phyloP scores from a whole-genome alignment of 1,139 yeast species.

The Sugiyamaella grinbergsii region DNA sequence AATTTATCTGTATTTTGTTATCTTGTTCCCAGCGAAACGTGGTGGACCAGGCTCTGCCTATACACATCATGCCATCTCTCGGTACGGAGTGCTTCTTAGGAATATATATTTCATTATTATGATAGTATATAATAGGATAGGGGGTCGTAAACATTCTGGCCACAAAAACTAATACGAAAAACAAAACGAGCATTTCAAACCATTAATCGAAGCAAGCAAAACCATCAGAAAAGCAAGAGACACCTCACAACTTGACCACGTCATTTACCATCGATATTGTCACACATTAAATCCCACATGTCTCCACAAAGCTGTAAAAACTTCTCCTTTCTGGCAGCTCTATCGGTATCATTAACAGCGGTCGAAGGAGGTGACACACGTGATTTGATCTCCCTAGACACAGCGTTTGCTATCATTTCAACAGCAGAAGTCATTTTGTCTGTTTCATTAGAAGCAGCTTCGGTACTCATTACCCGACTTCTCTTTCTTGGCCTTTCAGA shows the following conservation, averaged over 20 bases:
- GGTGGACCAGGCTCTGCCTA: slow-evolving; percentile 8
- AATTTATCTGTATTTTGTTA: slow-evolving; percentile 5
- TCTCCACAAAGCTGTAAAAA: slow-evolving; percentile 39
- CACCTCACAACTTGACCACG: neutral
- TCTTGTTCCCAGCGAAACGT: no score
- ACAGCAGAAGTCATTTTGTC: slow-evolving; percentile 7
- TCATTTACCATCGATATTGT: slow-evolving; percentile 6
- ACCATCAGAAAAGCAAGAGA: neutral
- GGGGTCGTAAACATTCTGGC: slow-evolving; percentile 3
- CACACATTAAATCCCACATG: slow-evolving; percentile 39
- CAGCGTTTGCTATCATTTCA: neutral
- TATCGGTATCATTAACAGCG: neutral
- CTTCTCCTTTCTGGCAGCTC: slow-evolving; percentile 29
- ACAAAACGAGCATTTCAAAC: no score
- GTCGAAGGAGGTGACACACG: slow-evolving; percentile 1
- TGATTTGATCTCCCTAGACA: neutral
- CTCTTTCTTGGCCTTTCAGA: slow-evolving; percentile 20
- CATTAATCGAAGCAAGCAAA: no score
- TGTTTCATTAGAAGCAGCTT: slow-evolving; percentile 1
- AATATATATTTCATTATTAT: slow-evolving; percentile 2
- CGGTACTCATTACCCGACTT: slow-evolving; percentile 21
- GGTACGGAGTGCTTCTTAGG: no score
- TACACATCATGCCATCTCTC: no score
- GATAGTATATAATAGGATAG: no score
- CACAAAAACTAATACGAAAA: neutral